Conservation (phyloP, 2,329 filamentous ascomycete genomes). For the Colletotrichum spinosum region DNA sequence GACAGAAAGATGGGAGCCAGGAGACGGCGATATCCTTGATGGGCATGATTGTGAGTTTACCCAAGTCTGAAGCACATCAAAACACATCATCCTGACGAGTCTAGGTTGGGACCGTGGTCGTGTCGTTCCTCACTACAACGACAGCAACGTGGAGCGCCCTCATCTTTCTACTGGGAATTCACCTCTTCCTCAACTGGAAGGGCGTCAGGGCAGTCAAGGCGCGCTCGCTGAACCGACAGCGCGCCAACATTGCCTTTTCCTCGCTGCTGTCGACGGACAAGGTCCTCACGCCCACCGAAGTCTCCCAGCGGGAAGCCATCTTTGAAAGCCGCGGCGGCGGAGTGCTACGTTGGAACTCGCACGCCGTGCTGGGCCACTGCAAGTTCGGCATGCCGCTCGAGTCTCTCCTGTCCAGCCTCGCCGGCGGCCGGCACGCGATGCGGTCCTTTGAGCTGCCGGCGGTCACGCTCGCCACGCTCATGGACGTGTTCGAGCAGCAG, state of each 20-base stretch:
- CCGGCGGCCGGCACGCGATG: conserved; percentile 1
- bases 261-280: conserved; percentile 11
- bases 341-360: conserved; percentile 26
- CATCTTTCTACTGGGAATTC: conserved; percentile 8
- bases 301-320: conserved; percentile 22
- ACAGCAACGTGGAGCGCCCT: conserved; percentile 22
- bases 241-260: conserved; percentile 30
- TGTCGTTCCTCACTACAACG: conserved; percentile 14
- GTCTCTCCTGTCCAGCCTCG: conserved; percentile 8
- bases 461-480: background rate
- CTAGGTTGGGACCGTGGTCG: conserved; percentile 21
- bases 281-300: conserved; percentile 16
- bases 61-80: rapidly evolving
- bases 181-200: conserved; percentile 32
- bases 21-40: conserved; percentile 32
- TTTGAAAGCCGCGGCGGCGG: conserved; percentile 28
- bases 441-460: conserved; percentile 18
- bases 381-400: conserved; percentile 24
- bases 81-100: background rate
- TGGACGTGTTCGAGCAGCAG: conserved; percentile 17
- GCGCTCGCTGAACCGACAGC: conserved; percentile 29
- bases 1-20: conserved; percentile 32
- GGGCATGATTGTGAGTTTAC: conserved; percentile 32
- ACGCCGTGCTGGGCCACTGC: conserved; percentile 17
- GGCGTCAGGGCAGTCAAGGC: conserved; percentile 29